A percentile compares a stretch with the other conserved stretches of the same genome.
Conservation (phyloP, 2,329 filamentous ascomycete species). For the Fusarium sororula region DNA sequence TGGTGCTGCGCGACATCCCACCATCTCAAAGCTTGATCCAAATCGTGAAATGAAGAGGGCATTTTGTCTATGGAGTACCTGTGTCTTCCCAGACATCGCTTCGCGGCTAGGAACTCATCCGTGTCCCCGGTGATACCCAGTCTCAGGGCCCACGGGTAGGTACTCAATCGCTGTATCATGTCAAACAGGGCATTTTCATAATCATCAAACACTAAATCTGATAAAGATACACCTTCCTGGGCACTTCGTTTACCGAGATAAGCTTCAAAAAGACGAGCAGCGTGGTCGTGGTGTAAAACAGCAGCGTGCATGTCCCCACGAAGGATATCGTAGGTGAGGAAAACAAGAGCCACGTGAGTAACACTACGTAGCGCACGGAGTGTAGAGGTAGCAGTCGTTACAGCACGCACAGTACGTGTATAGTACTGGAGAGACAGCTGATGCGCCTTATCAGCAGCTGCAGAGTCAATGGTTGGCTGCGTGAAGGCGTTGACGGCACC, state of each 20-base stretch:
- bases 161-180: constrained; percentile 35
- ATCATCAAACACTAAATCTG: constrained; percentile 16
- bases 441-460: constrained; percentile 16
- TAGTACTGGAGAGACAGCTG: constrained; percentile 28
- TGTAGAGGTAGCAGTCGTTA: neutral
- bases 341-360: constrained; percentile 33
- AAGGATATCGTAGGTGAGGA: constrained; percentile 35
- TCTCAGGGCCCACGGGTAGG: constrained; percentile 32
- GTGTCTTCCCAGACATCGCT: constrained; percentile 4
- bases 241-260: constrained; percentile 28
- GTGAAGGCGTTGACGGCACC: constrained; percentile 28
- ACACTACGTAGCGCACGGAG: constrained; percentile 15
- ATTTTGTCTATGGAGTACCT: constrained; percentile 21
- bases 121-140: constrained; percentile 9
- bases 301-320: constrained; percentile 30
- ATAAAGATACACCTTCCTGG: constrained; percentile 18
- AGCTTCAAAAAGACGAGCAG: constrained; percentile 24
- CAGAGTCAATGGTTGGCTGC: neutral
- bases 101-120: neutral
- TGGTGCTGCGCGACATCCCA: constrained; percentile 33
- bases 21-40: constrained; percentile 26
- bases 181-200: constrained; percentile 31
- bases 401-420: constrained; percentile 28
- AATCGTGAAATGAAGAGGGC: constrained; percentile 27
- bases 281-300: constrained; percentile 30